Percentiles rank a stretch among this genome's conserved stretches.
These are phyloP conservation scores for Aspergillus fijiensis DNA, from an alignment of 2,329 filamentous ascomycete genomes.

Conservation along the genomic window DNA sequence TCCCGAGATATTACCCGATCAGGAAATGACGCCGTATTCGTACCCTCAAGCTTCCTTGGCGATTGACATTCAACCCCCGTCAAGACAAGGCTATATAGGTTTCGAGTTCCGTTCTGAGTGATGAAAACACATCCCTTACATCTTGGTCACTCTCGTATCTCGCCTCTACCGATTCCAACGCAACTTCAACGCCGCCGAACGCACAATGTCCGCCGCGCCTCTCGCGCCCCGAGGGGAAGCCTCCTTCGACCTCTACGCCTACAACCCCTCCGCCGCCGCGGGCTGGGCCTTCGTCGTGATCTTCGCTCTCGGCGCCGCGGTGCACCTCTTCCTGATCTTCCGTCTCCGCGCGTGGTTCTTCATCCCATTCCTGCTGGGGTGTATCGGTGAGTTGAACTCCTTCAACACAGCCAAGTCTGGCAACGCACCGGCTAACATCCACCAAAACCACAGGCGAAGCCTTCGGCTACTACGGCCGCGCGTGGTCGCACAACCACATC, in stretches of 20 bases:
- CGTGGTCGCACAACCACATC: conserved; percentile 32
- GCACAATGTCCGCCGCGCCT: not conserved
- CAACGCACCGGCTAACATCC: not conserved
- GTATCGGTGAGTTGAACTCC: conserved; percentile 31
- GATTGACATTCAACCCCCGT: too few species aligned
- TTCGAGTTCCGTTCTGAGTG: too few species aligned
- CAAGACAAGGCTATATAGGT: too few species aligned
- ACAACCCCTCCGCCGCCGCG: conserved; percentile 35
- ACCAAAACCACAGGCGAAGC: conserved; percentile 28
- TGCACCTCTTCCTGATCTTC: conserved; percentile 33
- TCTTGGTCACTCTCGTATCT: too few species aligned
- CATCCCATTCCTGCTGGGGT: conserved; percentile 38
- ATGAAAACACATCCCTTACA: too few species aligned
- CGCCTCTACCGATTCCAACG: too few species aligned
- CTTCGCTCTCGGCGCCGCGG: conserved; percentile 33
- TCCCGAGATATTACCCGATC: too few species aligned
- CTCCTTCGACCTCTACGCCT: conserved; percentile 39
- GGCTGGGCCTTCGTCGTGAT: conserved; percentile 38
- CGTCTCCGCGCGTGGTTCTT: conserved; percentile 37
- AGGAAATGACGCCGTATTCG: too few species aligned
- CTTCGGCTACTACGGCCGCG: conserved; percentile 39
- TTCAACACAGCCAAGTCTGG: too few species aligned
- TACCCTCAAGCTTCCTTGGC: too few species aligned
- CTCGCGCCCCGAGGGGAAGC: conserved; percentile 1
- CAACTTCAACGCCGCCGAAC: too few species aligned